Percentiles rank a stretch among this genome's conserved stretches.
Evolutionary conservation across 495 filamentous ascomycete genomes (phyloP).

Genomic region (Hypoxylon lenormandii): DNA sequence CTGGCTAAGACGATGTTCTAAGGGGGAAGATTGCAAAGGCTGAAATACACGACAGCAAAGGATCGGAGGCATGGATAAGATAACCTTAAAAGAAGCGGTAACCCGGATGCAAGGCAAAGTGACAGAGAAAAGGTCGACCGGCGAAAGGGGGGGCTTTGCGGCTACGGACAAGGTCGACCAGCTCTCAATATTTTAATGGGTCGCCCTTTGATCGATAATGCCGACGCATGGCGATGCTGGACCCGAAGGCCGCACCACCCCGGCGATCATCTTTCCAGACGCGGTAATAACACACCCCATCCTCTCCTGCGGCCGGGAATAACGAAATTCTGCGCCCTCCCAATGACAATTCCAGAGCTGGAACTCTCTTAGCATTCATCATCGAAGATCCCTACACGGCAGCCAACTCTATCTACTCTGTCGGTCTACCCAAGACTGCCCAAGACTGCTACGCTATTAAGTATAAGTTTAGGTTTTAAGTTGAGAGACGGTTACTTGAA

Average conservation of each 20-base stretch:
- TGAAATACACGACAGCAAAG: not conserved
- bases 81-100: slow-evolving; percentile 2
- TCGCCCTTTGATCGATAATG: slow-evolving; percentile 18
- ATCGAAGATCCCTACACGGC: too few species aligned
- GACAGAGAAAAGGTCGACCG: slow-evolving; percentile 13
- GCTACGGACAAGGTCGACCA: slow-evolving; percentile 22
- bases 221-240: slow-evolving; percentile 40
- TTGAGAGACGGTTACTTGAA: too few species aligned
- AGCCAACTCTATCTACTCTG: too few species aligned
- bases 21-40: not conserved
- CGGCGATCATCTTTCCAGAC: slow-evolving; percentile 32
- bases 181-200: slow-evolving; percentile 30
- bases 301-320: slow-evolving; percentile 6
- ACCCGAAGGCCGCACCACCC: slow-evolving; percentile 26
- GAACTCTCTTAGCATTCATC: too few species aligned
- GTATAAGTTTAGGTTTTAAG: too few species aligned
- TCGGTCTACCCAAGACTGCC: too few species aligned
- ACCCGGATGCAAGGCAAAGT: not conserved
- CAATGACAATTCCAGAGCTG: too few species aligned
- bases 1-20: not conserved
- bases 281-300: slow-evolving; percentile 14
- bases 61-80: not conserved
- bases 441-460: too few species aligned
- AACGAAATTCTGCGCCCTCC: slow-evolving; percentile 6
- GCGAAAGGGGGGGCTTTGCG: slow-evolving; percentile 6